Evolutionary conservation across 768 basidiomycete genomes (phyloP).

Genomic region (Boletus tomentosulus): DNA sequence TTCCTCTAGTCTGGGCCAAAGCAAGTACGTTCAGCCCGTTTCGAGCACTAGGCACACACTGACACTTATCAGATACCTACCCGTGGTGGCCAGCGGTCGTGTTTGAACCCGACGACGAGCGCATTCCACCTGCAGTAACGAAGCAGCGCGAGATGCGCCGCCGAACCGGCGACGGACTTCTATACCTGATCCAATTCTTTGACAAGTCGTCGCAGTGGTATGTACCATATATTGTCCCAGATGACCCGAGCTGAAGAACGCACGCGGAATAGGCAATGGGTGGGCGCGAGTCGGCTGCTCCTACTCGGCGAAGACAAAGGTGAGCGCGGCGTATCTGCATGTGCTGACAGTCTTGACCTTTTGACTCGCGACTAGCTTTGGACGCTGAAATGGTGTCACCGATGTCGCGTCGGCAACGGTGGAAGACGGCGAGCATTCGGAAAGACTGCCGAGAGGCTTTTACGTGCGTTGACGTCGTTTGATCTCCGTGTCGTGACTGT

Average conservation of each 20-base stretch:
- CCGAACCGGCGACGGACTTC: slow-evolving; percentile 36
- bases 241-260: background rate
- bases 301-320: slow-evolving; percentile 67
- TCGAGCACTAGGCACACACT: background rate
- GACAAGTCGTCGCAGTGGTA: slow-evolving; percentile 66
- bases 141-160: slow-evolving; percentile 28
- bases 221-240: slow-evolving; percentile 9
- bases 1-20: slow-evolving; percentile 76
- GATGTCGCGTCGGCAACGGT: slow-evolving; percentile 51
- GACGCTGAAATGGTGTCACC: slow-evolving; percentile 60
- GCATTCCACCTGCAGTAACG: slow-evolving; percentile 44
- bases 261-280: slow-evolving; percentile 52
- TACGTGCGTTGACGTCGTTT: slow-evolving; percentile 39
- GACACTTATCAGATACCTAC: slow-evolving; percentile 51
- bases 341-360: background rate
- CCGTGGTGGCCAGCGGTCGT: slow-evolving; percentile 91
- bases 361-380: slow-evolving; percentile 40
- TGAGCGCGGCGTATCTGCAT: slow-evolving; percentile 31
- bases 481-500: background rate
- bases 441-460: slow-evolving; percentile 61
- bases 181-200: slow-evolving; percentile 77
- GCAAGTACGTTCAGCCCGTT: slow-evolving; percentile 39
- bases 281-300: slow-evolving; percentile 51
- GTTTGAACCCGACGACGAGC: slow-evolving; percentile 54
- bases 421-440: slow-evolving; percentile 50